A percentile compares a stretch with the other conserved stretches of the same genome.
These are phyloP conservation scores for Puccinia horiana DNA, from an alignment of 1,284 basidiomycete species.

Conservation along the genomic window DNA sequence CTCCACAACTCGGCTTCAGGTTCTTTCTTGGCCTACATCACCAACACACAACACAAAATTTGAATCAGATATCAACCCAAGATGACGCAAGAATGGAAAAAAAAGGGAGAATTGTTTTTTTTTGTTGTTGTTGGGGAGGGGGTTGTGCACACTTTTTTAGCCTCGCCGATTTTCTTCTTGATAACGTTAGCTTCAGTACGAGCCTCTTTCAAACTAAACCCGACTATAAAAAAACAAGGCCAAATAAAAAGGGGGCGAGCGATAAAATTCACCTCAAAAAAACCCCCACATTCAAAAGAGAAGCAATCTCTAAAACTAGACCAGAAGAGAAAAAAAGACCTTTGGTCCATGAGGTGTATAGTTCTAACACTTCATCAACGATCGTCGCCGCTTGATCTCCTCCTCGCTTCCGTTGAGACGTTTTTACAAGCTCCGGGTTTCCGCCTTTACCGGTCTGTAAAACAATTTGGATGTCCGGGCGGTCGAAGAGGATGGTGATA, in stretches of 20 bases:
- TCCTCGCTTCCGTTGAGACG: conserved; percentile 88
- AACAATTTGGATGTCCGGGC: not conserved
- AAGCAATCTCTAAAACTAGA: not conserved
- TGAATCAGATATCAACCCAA: not conserved
- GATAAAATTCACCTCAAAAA: not conserved
- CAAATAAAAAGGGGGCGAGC: not conserved
- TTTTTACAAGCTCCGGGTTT: conserved; percentile 85
- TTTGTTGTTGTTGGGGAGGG: not conserved
- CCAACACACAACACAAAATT: not conserved
- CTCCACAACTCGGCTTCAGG: conserved; percentile 31
- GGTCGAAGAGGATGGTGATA: not conserved
- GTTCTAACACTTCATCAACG: conserved; percentile 87
- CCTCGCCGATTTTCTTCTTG: conserved; percentile 50
- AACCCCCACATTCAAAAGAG: not conserved
- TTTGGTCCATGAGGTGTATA: conserved; percentile 87
- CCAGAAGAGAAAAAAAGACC: conserved; percentile 4
- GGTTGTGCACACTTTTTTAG: conserved; percentile 41
- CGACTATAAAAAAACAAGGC: not conserved
- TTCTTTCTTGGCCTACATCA: conserved; percentile 26
- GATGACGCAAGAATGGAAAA: not conserved
- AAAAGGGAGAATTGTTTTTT: not conserved
- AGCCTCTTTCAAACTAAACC: conserved; percentile 28
- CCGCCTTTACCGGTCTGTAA: conserved; percentile 67
- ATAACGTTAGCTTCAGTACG: conserved; percentile 38
- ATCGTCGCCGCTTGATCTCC: conserved; percentile 71